These are phyloP conservation scores for Claviceps pazoutovae DNA, from an alignment of 2,329 filamentous ascomycete species.

Conservation along the genomic window DNA sequence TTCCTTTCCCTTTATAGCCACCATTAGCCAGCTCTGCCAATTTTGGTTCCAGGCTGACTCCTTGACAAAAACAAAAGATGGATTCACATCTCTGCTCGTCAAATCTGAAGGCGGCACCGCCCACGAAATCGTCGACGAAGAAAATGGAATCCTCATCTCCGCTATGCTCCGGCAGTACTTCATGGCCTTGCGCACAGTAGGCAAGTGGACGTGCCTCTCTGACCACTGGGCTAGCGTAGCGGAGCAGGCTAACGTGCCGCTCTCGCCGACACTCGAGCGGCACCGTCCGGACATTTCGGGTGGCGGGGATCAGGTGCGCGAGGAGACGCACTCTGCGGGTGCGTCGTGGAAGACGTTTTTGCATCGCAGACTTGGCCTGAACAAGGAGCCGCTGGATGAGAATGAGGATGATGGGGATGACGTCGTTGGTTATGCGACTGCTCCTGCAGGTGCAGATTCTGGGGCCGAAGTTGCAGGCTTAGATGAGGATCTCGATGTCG, in stretches of 20 bases:
- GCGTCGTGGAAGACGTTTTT: conserved; percentile 24
- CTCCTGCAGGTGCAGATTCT: conserved; percentile 10
- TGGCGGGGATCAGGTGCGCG: background rate
- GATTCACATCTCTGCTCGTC: conserved; percentile 63
- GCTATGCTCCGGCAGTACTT: conserved; percentile 85
- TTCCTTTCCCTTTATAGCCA: background rate
- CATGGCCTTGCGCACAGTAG: conserved; percentile 68
- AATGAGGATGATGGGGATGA: conserved; percentile 32
- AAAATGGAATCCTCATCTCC: conserved; percentile 76
- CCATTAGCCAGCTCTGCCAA: no score
- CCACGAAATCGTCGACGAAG: conserved; percentile 69
- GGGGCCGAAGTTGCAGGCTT: conserved; percentile 1
- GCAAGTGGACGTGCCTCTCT: conserved; percentile 63
- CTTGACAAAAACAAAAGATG: conserved; percentile 35
- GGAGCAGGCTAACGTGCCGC: conserved; percentile 37
- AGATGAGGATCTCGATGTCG: conserved; percentile 27
- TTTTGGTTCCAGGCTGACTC: background rate
- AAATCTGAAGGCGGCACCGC: conserved; percentile 61
- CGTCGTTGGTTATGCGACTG: conserved; percentile 9
- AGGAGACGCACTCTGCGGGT: conserved; percentile 9
- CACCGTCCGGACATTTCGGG: background rate
- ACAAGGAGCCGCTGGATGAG: conserved; percentile 19
- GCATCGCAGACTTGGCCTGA: conserved; percentile 19
- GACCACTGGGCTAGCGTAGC: conserved; percentile 56
- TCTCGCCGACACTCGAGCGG: conserved; percentile 13